Evolutionary conservation across 1,284 basidiomycete genomes (phyloP), one percentile per base, ranked within the genome.

Genomic region (Takashimella koratensis): DNA sequence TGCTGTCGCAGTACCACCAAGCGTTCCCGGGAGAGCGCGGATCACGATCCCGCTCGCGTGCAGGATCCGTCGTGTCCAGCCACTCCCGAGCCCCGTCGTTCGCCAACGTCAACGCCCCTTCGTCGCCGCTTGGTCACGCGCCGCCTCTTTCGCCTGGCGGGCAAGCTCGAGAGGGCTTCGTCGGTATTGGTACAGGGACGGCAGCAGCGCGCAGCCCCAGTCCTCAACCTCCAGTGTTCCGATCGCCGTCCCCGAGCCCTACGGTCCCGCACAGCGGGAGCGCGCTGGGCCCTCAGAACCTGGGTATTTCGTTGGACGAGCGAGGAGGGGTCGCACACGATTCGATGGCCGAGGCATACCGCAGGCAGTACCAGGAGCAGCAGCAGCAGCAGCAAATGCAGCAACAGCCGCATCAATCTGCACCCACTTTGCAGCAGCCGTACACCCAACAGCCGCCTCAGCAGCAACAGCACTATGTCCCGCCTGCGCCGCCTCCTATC

Each of bases 1-100:
- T 93, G 2, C 72, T 93, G 8, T 79, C 79, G 4, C 81, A 85
- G 59, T 96, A 96, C 66, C 83, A 86, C 16, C 90, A 93, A 66
- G 84, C 86, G 0, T 83, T 97, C 73, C 93, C 92, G 1, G 90
- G 90, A 2, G 93, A 97, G 73, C 80, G 85, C 21, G 44, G 59
- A n/a, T 51, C 56, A 25, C 47, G 49, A 78, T 78, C 60, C 79
- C 82, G 67, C 75, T 80, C 59, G 47, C 68, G 76, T 60, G 76
- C 78, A 13, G 78, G 76, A 2, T 73, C 71, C 3, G 63, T 72
- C 45, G 62, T 62, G 43, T 70, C 67, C 16, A 49, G 61, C 50
- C 58, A 70, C 52, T 78, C 69, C 48, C 65, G 76, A 57, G 74
- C 76, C 24, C 76, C 71, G 6, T 70, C 68, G 8, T 58, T 62